A percentile compares a stretch with the other conserved stretches of the same genome.
Evolutionary conservation across 345 rosid species (phyloP).

Genomic region (Hevea brasiliensis): DNA sequence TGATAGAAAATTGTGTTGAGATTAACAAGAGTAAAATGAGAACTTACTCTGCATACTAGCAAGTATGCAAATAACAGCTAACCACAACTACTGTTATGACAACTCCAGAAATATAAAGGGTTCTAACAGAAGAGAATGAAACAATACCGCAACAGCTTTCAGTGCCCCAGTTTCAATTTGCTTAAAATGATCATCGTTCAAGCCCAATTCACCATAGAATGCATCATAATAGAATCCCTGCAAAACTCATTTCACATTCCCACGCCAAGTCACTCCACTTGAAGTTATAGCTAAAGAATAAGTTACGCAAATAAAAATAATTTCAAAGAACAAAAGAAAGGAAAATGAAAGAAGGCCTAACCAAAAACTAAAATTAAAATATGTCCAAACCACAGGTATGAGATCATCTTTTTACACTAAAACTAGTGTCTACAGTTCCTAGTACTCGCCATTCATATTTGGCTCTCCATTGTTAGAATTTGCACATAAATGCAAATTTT

Average conservation of each 20-base stretch:
- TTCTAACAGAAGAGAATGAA: slow-evolving; percentile 14
- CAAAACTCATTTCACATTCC: slow-evolving; percentile 18
- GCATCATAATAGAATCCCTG: slow-evolving; percentile 99
- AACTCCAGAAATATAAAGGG: not conserved
- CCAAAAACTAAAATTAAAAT: not conserved
- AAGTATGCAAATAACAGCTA: not conserved
- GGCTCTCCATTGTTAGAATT: not conserved
- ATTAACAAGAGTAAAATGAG: not conserved
- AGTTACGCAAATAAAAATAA: not conserved
- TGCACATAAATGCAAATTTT: not conserved
- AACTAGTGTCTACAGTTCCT: not conserved
- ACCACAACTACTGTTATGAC: not conserved
- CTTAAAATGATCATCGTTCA: slow-evolving; percentile 88
- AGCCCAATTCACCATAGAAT: slow-evolving; percentile 78
- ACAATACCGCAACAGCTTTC: slow-evolving; percentile 72
- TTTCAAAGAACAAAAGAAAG: not conserved
- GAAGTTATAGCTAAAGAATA: not conserved
- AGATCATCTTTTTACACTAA: not conserved
- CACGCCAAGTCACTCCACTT: not conserved
- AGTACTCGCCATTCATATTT: not conserved
- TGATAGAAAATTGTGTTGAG: not conserved
- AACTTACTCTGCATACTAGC: not conserved
- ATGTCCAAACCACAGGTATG: no score
- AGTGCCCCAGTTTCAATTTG: slow-evolving; percentile 63
- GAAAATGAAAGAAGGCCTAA: not conserved